phyloP scores from a whole-genome alignment of 495 filamentous ascomycete genomes.

The Bathelium albidoporum region DNA sequence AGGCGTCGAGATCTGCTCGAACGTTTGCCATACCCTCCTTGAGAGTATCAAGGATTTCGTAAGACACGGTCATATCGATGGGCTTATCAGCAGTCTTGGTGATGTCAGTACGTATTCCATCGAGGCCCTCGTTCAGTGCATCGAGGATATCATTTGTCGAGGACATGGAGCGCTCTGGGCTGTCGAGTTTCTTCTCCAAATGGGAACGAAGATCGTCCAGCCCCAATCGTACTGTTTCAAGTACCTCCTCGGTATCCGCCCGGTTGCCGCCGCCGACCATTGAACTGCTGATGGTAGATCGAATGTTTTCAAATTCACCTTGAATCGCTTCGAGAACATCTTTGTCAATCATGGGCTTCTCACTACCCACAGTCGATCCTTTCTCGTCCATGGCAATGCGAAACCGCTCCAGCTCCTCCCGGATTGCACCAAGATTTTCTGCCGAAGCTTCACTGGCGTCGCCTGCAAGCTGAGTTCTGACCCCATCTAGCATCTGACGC shows the following conservation, averaged over 20 bases:
- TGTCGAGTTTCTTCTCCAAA: slow-evolving; percentile 45
- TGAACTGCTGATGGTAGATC: slow-evolving; percentile 22
- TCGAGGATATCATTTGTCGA: slow-evolving; percentile 68
- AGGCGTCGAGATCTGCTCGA: slow-evolving; percentile 63
- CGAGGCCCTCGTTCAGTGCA: slow-evolving; percentile 72
- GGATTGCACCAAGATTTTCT: slow-evolving; percentile 24
- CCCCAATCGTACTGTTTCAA: slow-evolving; percentile 56
- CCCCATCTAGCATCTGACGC: slow-evolving; percentile 25
- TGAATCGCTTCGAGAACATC: slow-evolving; percentile 36
- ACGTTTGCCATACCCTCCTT: slow-evolving; percentile 66
- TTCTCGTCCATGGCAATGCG: slow-evolving; percentile 29
- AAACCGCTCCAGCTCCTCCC: slow-evolving; percentile 28
- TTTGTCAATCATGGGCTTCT: slow-evolving; percentile 5
- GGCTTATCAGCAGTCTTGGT: slow-evolving; percentile 70
- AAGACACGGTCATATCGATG: slow-evolving; percentile 63
- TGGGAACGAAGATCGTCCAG: slow-evolving; percentile 60
- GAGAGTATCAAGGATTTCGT: slow-evolving; percentile 78
- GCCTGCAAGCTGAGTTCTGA: slow-evolving; percentile 24
- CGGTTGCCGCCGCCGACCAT: slow-evolving; percentile 20
- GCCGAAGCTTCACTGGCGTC: slow-evolving; percentile 24
- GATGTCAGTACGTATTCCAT: slow-evolving; percentile 60
- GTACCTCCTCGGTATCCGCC: slow-evolving; percentile 31
- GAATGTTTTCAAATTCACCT: slow-evolving; percentile 33
- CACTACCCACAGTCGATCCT: slow-evolving; percentile 17
- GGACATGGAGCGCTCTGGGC: slow-evolving; percentile 46